A percentile compares a stretch with the other conserved stretches of the same genome.
Conservation (phyloP, 2,329 filamentous ascomycete species). For the Scedosporium minutisporum region DNA sequence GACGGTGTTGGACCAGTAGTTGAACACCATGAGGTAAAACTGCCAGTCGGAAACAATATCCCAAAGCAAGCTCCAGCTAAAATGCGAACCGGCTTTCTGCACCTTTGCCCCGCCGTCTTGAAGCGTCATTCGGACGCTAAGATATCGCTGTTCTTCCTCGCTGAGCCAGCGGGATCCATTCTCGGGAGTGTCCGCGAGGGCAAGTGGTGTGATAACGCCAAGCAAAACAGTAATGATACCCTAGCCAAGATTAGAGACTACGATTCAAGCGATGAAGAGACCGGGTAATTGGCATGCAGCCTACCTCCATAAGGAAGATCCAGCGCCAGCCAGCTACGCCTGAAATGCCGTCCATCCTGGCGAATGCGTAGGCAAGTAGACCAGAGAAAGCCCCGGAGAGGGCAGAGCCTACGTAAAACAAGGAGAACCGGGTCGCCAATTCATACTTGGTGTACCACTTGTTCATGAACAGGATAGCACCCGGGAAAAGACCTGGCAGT, state of each 20-base stretch:
- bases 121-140: neutral
- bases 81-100: slow-evolving; percentile 7
- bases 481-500: slow-evolving; percentile 16
- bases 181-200: slow-evolving; percentile 19
- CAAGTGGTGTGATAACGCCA: slow-evolving; percentile 21
- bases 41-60: slow-evolving; percentile 17
- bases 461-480: slow-evolving; percentile 17
- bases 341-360: slow-evolving; percentile 19
- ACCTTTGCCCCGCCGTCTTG: neutral
- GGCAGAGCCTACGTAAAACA: slow-evolving; percentile 25
- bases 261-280: too few species aligned
- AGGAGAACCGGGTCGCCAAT: slow-evolving; percentile 17
- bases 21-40: slow-evolving; percentile 25
- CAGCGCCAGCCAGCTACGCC: neutral
- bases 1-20: slow-evolving; percentile 26
- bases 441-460: slow-evolving; percentile 21
- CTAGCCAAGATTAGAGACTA: slow-evolving; percentile 10
- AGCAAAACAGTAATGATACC: slow-evolving; percentile 25
- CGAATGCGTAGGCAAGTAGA: slow-evolving; percentile 32
- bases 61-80: slow-evolving; percentile 16
- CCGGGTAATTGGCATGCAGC: slow-evolving; percentile 7
- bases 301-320: neutral
- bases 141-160: neutral
- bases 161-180: neutral
- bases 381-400: slow-evolving; percentile 33